A percentile compares a stretch with the other conserved stretches of the same genome.
phyloP scores from a whole-genome alignment of 306 rosid species.

The Heteromeles arbutifolia region DNA sequence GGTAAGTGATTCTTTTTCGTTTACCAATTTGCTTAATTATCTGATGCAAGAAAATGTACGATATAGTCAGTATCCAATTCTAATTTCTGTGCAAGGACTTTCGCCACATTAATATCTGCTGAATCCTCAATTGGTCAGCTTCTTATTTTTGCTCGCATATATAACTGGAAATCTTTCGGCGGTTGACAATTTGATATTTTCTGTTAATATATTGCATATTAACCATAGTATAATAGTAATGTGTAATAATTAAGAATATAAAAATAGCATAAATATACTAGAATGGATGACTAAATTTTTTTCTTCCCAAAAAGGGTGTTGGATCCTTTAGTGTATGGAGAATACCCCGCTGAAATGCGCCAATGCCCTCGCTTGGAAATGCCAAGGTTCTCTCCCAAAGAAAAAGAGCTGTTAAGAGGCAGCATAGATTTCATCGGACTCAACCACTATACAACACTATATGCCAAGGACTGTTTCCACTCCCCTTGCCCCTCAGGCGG shows the following conservation, averaged over 20 bases:
- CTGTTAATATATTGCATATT: not conserved
- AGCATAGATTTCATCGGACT: conserved; percentile 56
- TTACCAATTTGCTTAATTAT: not conserved
- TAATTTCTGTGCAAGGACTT: too few species aligned
- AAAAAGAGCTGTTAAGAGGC: conserved; percentile 38
- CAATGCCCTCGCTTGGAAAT: conserved; percentile 34
- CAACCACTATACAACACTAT: conserved; percentile 50
- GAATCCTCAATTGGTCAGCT: too few species aligned
- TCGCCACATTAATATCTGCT: too few species aligned
- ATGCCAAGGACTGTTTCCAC: conserved; percentile 44
- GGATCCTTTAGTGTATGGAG: conserved; percentile 52
- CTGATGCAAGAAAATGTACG: too few species aligned
- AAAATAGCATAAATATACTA: not conserved
- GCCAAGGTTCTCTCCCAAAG: conserved; percentile 37
- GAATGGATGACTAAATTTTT: not conserved
- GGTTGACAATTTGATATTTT: too few species aligned
- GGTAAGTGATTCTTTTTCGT: conserved; percentile 30
- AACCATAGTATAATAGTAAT: not conserved
- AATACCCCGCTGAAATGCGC: conserved; percentile 58
- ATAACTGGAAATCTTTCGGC: too few species aligned
- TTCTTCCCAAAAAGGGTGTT: conserved; percentile 21
- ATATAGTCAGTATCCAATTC: too few species aligned
- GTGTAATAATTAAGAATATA: not conserved
- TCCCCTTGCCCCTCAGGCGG: conserved; percentile 28
- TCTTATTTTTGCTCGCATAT: too few species aligned